phyloP scores from a whole-genome alignment of 2,329 filamentous ascomycete genomes.

The Scorias spongiosa region DNA sequence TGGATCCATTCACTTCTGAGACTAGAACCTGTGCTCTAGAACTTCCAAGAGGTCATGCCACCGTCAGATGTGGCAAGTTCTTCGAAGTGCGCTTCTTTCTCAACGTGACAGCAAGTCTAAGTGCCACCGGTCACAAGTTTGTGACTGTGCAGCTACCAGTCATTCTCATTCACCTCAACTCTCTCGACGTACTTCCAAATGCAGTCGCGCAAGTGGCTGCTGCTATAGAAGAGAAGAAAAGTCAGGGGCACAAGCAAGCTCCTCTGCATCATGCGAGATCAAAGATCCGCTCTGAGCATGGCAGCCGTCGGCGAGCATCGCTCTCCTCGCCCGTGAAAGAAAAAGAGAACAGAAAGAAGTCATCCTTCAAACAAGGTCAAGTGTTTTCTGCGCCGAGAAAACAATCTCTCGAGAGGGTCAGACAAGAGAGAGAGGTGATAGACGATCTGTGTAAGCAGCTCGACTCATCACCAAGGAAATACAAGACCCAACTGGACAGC shows the following conservation, averaged over 20 bases:
- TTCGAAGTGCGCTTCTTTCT: constrained; percentile 43
- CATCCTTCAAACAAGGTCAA: constrained; percentile 30
- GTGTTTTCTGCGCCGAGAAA: constrained; percentile 37
- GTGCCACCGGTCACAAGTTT: constrained; percentile 31
- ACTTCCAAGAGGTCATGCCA: constrained; percentile 35
- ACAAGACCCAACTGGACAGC: constrained; percentile 8
- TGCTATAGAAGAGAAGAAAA: constrained; percentile 36
- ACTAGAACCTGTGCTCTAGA: constrained; percentile 35
- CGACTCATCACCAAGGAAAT: constrained; percentile 30
- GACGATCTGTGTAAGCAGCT: constrained; percentile 26
- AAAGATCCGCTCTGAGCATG: constrained; percentile 1
- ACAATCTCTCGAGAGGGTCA: constrained; percentile 34
- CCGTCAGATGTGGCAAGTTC: constrained; percentile 38
- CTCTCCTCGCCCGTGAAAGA: constrained; percentile 8
- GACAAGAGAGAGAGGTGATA: constrained; percentile 26
- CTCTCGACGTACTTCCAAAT: constrained; percentile 40
- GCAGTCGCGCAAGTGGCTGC: constrained; percentile 40
- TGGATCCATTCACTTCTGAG: constrained; percentile 30
- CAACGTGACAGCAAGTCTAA: constrained; percentile 32
- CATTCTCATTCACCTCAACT: constrained; percentile 43
- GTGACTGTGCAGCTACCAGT: constrained; percentile 40
- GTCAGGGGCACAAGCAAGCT: constrained; percentile 5
- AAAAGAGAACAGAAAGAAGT: constrained; percentile 20
- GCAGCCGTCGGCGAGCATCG: constrained; percentile 12
- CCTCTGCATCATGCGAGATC: constrained; percentile 2